Base-by-base conservation (phyloP, 2,329 filamentous ascomycete species). In the Setomelanomma holmii region DNA sequence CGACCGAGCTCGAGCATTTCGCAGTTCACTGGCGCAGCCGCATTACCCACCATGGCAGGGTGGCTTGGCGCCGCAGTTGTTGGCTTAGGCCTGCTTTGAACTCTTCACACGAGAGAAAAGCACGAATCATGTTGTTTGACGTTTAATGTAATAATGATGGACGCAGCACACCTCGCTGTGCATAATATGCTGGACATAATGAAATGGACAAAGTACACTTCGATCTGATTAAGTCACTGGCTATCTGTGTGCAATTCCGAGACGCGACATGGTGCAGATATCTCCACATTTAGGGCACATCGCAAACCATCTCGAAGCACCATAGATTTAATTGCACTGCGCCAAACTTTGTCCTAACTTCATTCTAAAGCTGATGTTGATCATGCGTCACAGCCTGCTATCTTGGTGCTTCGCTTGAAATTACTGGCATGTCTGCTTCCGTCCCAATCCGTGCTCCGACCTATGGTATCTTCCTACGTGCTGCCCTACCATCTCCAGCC, bases 11-110 rank as follows among this genome's bases (percentile, higher is more conserved):
- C 49, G 16, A 59, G 56, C 40, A 33, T 47, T 14, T 23, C 46
- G n/a, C 34, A 51, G 22, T 62, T 55, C 19, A 61, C 61, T 17
- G 63, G 53, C 14, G 66, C 56, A 8, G 67, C 61, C 3, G 61
- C 55, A 0, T 40, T 49, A 11, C 58, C 54, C 4, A 58, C 55
- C 8, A 58, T 66, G 10, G 64, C 59, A 8, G 61, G 63, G 1
- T 58, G 61, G 46, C 33, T 69, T 40, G 66, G 67, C 17, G 66
- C 64, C 14, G 65, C 63, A 5, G 66, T 63, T 12, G 7, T 69
- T 20, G 66, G 66, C 3, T 19, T 68, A 7, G 66, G 64, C 1
- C 53, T 66, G 20, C 48, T 69, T 30, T 68, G 52, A 52, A 14
- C 8, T 43, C 12, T 14, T 38, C 2, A 17, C 16, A 16, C 14